phyloP scores from a whole-genome alignment of 257 asterid genomes.

The Fraxinus excelsior region DNA sequence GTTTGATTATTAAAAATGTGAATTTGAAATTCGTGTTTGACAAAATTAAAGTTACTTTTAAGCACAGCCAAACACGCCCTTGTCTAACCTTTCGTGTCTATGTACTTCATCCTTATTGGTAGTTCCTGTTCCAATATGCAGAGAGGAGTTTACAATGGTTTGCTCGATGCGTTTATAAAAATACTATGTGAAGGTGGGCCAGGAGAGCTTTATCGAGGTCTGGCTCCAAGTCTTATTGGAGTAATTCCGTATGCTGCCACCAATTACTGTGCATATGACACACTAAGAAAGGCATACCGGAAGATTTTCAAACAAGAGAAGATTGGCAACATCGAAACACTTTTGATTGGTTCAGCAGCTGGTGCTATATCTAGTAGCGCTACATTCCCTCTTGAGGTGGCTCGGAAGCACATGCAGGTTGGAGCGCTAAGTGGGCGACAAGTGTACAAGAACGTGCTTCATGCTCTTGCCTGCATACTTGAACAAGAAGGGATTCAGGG shows the following conservation, averaged over 20 bases:
- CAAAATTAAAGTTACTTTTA: background rate
- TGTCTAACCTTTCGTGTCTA: background rate
- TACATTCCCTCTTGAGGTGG: slow-evolving; percentile 92
- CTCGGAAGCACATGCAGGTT: slow-evolving; percentile 92
- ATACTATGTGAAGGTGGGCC: slow-evolving; percentile 82
- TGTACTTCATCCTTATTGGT: background rate
- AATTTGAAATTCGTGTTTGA: background rate
- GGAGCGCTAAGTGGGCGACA: slow-evolving; percentile 87
- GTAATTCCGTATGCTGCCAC: slow-evolving; percentile 92
- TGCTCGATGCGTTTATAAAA: slow-evolving; percentile 79
- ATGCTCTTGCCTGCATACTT: slow-evolving; percentile 78
- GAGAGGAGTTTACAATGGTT: slow-evolving; percentile 77
- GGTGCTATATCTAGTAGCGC: slow-evolving; percentile 96
- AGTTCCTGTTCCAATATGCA: slow-evolving; percentile 26
- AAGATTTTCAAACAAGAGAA: slow-evolving; percentile 60
- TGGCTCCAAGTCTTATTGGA: slow-evolving; percentile 83
- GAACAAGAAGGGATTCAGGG: slow-evolving; percentile 83
- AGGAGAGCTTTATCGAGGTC: slow-evolving; percentile 87
- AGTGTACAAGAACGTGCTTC: slow-evolving; percentile 79
- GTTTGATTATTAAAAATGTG: too few species aligned
- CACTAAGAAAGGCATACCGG: slow-evolving; percentile 61
- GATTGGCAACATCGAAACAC: slow-evolving; percentile 84
- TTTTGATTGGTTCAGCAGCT: slow-evolving; percentile 81
- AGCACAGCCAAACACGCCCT: background rate
- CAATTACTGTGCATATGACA: slow-evolving; percentile 86